Percentiles rank a stretch among this genome's conserved stretches.
These are phyloP conservation scores for Daedaleopsis nitida DNA, from an alignment of 768 basidiomycete genomes.

Conservation along the genomic window DNA sequence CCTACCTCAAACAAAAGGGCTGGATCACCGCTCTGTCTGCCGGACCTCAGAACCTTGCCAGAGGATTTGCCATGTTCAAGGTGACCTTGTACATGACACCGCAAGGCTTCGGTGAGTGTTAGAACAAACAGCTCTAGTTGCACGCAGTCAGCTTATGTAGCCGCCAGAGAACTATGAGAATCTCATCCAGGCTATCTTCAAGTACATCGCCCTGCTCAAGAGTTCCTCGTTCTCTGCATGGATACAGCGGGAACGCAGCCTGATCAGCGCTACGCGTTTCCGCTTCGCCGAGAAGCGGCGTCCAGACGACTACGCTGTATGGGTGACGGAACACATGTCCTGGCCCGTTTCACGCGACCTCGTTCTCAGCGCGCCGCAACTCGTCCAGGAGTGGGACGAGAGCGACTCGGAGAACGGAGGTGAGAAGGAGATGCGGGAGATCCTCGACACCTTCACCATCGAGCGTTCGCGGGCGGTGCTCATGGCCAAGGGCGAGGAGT, in stretches of 20 bases:
- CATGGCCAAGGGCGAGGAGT: conserved; percentile 74
- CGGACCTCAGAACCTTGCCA: conserved; percentile 68
- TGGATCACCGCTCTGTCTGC: conserved; percentile 79
- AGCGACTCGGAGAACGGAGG: conserved; percentile 29
- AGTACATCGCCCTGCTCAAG: conserved; percentile 75
- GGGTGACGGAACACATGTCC: conserved; percentile 71
- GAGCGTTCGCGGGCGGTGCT: conserved; percentile 69
- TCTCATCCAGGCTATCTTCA: conserved; percentile 70
- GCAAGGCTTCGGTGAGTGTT: conserved; percentile 78
- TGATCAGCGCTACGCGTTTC: conserved; percentile 75
- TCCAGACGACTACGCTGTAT: conserved; percentile 79
- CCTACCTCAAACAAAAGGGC: conserved; percentile 86
- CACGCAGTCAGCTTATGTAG: background rate
- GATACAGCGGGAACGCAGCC: conserved; percentile 76
- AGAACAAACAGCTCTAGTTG: background rate
- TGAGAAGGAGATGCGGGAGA: conserved; percentile 54
- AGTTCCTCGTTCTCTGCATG: conserved; percentile 60
- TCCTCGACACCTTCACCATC: conserved; percentile 61
- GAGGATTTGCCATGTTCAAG: conserved; percentile 91
- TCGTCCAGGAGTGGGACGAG: conserved; percentile 76
- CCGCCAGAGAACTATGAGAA: conserved; percentile 70
- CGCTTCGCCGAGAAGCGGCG: conserved; percentile 83
- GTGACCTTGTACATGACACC: conserved; percentile 78
- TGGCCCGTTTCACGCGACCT: conserved; percentile 83
- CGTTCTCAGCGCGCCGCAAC: conserved; percentile 67